Evolutionary conservation across 1,284 basidiomycete genomes (phyloP).

Genomic region (Ceraceosorus bombacis): DNA sequence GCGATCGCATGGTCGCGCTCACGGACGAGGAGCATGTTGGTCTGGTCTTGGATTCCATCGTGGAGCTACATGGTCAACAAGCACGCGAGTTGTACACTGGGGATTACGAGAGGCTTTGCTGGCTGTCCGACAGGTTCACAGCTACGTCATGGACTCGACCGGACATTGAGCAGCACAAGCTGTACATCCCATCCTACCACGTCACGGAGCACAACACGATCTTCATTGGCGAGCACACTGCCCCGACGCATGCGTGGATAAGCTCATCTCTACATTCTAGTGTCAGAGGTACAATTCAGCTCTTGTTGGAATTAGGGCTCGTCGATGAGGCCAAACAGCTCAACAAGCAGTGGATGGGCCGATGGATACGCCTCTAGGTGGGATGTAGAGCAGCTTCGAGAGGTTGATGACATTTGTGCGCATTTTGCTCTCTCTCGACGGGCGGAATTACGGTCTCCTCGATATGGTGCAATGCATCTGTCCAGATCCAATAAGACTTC

Average conservation of each 20-base stretch:
- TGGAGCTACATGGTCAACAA: conserved; percentile 20
- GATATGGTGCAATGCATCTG: too few species aligned
- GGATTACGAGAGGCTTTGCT: conserved; percentile 24
- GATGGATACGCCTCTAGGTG: conserved; percentile 4
- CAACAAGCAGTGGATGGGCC: conserved; percentile 7
- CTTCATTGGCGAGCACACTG: conserved; percentile 35
- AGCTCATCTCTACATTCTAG: conserved; percentile 26
- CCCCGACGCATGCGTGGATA: conserved; percentile 33
- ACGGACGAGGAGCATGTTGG: conserved; percentile 9
- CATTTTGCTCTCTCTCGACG: too few species aligned
- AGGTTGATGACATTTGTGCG: too few species aligned
- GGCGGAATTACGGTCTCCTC: too few species aligned
- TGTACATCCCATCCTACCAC: conserved; percentile 33
- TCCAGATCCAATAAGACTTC: too few species aligned
- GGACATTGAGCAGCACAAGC: conserved; percentile 26
- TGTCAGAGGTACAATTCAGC: conserved; percentile 27
- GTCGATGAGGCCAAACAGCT: conserved; percentile 36
- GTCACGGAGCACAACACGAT: conserved; percentile 28
- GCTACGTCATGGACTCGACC: conserved; percentile 30
- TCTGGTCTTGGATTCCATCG: conserved; percentile 24
- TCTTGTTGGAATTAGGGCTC: conserved; percentile 30
- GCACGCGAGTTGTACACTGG: conserved; percentile 31
- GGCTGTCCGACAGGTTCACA: conserved; percentile 24
- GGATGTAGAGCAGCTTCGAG: background rate
- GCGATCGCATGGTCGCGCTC: background rate